Evolutionary conservation across 768 basidiomycete genomes (phyloP).

Genomic region (Rhizopogon salebrosus): DNA sequence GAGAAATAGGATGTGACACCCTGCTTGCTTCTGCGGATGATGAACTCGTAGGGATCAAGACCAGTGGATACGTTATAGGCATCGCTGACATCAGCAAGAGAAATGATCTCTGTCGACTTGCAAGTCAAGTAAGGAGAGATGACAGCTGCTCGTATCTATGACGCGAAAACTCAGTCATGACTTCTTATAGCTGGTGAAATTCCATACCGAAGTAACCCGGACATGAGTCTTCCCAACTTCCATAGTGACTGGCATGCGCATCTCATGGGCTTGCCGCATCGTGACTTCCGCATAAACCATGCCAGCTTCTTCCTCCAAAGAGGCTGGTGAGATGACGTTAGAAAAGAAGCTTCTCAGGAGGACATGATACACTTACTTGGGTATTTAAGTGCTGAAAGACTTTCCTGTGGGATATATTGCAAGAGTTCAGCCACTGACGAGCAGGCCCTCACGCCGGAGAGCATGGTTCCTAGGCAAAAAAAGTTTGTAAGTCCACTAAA

Average conservation of each 20-base stretch:
- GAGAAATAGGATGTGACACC: constrained; percentile 74
- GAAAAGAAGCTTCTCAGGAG: background rate
- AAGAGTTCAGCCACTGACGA: constrained; percentile 59
- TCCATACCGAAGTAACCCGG: constrained; percentile 67
- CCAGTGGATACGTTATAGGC: constrained; percentile 78
- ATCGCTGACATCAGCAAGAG: constrained; percentile 78
- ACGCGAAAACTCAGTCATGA: constrained; percentile 5
- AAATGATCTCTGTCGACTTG: constrained; percentile 78
- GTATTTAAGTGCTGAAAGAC: constrained; percentile 42
- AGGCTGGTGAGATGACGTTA: constrained; percentile 33
- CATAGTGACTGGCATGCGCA: constrained; percentile 68
- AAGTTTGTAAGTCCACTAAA: constrained; percentile 2
- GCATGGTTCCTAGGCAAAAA: constrained; percentile 39
- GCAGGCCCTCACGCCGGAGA: constrained; percentile 54
- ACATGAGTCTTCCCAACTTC: constrained; percentile 67
- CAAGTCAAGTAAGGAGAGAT: constrained; percentile 67
- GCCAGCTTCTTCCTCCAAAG: constrained; percentile 54
- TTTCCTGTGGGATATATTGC: constrained; percentile 47
- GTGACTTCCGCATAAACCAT: constrained; percentile 57
- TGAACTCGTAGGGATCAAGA: constrained; percentile 74
- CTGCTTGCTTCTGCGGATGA: constrained; percentile 68
- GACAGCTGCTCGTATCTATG: constrained; percentile 62
- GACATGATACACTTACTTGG: constrained; percentile 41
- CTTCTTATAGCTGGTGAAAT: background rate
- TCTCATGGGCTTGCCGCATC: constrained; percentile 59